Base-by-base conservation (phyloP, 1,284 basidiomycete genomes). In the Lentinus polychrous region DNA sequence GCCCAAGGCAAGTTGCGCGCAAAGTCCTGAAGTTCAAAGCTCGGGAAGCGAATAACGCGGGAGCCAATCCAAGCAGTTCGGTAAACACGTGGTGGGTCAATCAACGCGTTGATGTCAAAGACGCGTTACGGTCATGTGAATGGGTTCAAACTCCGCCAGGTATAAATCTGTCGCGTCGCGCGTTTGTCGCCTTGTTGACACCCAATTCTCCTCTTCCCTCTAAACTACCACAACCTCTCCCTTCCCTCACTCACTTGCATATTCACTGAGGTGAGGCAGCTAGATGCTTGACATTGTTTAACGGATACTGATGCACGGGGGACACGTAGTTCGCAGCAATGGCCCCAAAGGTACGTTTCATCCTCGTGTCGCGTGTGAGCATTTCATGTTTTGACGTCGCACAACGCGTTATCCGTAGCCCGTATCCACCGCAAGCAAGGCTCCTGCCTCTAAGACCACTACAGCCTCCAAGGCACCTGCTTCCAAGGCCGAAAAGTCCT, bases 381-480 rank as follows among this genome's bases (percentile, higher is more conserved):
- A 14, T 32, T 5, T 14, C 14, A 8, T 11, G 32, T 48, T 15
- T 15, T n/a, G 22, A 46, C 48, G 38, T 48, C 43, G 47, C 20
- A 35, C 49, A 32, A 55, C 55, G 43, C 46, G 49, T 52, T 31
- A 23, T 49, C 37, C n/a, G n/a, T 49, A 78, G 75, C 75, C 78
- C 46, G 69, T 63, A 55, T 70, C 73, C 49, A 69, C 74, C 57
- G 73, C 73, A 52, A 70, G 69, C 53, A 74, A 75, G 62, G 71
- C 73, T 49, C 74, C 79, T 56, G 73, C 76, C 49, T 79, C 78
- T 27, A 48, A 48, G 36, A 48, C 46, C 18, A 70, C 71, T 48
- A 74, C 73, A 46, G 73, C 70, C 35, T 69, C 69, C 31, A 79
- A 80, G 66, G 76, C 77, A 27, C 77, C 78, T 34, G 75, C 75